phyloP scores from a whole-genome alignment of 2,329 filamentous ascomycete genomes.

The Phialocephala subalpina region DNA sequence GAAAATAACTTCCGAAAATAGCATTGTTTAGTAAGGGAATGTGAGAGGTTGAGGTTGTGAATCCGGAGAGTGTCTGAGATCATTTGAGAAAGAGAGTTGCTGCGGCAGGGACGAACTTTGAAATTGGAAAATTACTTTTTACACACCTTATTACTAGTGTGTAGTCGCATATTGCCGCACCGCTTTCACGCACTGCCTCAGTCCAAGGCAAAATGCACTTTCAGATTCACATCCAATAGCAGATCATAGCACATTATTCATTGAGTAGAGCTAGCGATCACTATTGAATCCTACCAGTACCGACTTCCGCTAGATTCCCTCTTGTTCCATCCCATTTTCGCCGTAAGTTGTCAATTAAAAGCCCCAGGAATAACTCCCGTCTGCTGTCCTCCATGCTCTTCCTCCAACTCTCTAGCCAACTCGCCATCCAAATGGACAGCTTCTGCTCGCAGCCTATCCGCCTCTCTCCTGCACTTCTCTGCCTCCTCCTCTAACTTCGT shows the following conservation, averaged over 20 bases:
- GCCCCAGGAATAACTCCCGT: slow-evolving; percentile 19
- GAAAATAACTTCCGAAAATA: no score
- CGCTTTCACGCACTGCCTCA: no score
- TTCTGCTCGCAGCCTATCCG: slow-evolving; percentile 36
- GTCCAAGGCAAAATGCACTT: no score
- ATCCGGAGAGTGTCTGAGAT: no score
- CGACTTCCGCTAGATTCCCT: not conserved
- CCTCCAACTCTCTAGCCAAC: slow-evolving; percentile 37
- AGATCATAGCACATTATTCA: not conserved
- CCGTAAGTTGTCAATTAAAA: slow-evolving; percentile 5
- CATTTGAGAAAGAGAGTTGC: no score
- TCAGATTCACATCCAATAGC: no score
- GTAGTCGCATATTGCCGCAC: no score
- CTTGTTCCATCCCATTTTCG: not conserved
- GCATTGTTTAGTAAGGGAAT: no score
- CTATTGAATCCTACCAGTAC: not conserved
- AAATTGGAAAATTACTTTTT: no score
- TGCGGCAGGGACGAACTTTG: no score
- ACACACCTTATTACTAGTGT: no score
- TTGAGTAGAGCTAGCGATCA: not conserved
- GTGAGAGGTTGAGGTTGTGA: no score
- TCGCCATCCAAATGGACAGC: slow-evolving; percentile 37
- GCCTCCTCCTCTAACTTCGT: slow-evolving; percentile 36
- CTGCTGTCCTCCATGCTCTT: slow-evolving; percentile 20
- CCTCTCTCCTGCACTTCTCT: slow-evolving; percentile 35